Conservation (phyloP, 164 flowering plant species). For the Nelumbo lutea region DNA sequence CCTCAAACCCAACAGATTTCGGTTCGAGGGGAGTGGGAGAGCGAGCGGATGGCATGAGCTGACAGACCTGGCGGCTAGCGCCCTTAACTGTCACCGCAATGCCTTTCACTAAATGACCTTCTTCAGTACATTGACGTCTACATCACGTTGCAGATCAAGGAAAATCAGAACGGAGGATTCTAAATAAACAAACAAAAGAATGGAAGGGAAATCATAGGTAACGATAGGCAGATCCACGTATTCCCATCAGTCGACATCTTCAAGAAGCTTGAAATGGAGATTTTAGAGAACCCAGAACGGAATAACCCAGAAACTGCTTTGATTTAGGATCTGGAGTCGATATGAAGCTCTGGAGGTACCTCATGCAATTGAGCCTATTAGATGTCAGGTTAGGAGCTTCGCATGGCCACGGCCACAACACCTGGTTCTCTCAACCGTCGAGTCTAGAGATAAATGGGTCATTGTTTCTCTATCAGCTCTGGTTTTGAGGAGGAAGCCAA, state of each 20-base stretch:
- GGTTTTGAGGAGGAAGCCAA: too few species aligned
- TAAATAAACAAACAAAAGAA: background rate
- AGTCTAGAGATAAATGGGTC: too few species aligned
- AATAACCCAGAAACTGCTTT: too few species aligned
- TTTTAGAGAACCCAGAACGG: too few species aligned
- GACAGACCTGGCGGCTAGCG: conserved; percentile 62
- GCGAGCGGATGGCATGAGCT: conserved; percentile 84
- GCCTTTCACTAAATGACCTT: conserved; percentile 90
- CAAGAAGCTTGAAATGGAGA: conserved; percentile 76
- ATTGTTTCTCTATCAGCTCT: too few species aligned
- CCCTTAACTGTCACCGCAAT: conserved; percentile 92
- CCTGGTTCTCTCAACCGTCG: too few species aligned
- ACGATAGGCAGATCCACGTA: conserved; percentile 79
- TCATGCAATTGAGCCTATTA: too few species aligned
- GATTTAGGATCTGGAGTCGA: too few species aligned
- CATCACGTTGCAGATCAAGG: conserved; percentile 69
- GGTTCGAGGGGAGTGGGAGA: conserved; percentile 71
- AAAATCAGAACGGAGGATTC: background rate
- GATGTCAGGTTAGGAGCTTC: too few species aligned
- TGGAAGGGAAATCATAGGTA: conserved; percentile 51
- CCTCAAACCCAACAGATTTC: conserved; percentile 70
- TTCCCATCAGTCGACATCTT: conserved; percentile 85
- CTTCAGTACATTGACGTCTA: conserved; percentile 89
- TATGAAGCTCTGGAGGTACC: too few species aligned
- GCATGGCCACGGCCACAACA: too few species aligned